phyloP scores from a whole-genome alignment of 2,329 filamentous ascomycete species.

The Sporothrix luriei region DNA sequence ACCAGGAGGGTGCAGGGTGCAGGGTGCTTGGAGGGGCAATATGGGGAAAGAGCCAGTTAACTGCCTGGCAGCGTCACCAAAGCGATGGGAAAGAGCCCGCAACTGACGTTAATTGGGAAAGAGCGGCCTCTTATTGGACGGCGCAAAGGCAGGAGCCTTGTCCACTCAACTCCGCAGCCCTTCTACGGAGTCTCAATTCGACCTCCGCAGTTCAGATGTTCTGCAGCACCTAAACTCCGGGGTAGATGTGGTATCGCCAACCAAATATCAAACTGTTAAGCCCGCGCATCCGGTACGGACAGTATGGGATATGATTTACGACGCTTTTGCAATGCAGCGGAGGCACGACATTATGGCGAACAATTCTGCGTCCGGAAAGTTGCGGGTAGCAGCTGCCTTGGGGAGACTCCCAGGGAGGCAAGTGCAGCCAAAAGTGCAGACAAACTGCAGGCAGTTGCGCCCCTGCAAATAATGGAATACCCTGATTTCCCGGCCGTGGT shows the following conservation, averaged over 20 bases:
- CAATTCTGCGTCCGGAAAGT: constrained; percentile 29
- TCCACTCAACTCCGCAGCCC: neutral
- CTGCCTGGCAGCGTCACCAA: constrained; percentile 1
- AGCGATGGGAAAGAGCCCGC: constrained; percentile 16
- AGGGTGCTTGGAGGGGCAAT: neutral
- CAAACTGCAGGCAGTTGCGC: neutral
- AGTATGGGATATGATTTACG: neutral
- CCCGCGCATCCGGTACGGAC: constrained; percentile 24
- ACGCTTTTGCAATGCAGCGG: neutral
- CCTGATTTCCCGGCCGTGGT: constrained; percentile 6
- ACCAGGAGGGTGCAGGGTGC: constrained; percentile 26
- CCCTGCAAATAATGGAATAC: constrained; percentile 22
- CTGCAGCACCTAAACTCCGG: constrained; percentile 18
- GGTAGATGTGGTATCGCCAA: neutral
- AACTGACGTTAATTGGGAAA: constrained; percentile 23
- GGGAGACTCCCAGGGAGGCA: constrained; percentile 11
- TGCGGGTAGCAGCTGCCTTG: constrained; percentile 29
- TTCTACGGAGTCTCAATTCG: too few species aligned
- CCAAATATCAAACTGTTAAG: neutral
- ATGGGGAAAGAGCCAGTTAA: constrained; percentile 19
- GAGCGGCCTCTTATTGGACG: constrained; percentile 27
- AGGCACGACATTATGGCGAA: constrained; percentile 27
- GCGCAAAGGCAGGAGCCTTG: constrained; percentile 23
- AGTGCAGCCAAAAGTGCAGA: constrained; percentile 2
- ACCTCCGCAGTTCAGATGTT: constrained; percentile 1